Conservation (phyloP, 225 moss, liverwort and hornwort genomes). For the Asterella californica region DNA sequence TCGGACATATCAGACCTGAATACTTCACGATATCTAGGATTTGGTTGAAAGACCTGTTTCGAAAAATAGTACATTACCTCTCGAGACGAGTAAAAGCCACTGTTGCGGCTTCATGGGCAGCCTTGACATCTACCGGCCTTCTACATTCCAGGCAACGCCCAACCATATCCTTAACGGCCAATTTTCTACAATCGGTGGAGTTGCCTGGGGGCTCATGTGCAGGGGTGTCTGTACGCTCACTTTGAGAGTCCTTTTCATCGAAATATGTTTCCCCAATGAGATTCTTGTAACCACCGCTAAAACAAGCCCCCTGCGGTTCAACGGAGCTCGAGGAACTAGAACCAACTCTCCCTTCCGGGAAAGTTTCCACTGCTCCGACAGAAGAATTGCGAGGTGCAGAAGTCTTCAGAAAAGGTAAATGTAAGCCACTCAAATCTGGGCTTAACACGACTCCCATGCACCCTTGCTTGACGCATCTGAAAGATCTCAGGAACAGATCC, state of each 20-base stretch:
- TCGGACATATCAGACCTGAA: no score
- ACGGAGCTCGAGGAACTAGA: neutral
- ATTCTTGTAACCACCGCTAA: neutral
- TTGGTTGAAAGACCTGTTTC: neutral
- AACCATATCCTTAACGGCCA: slow-evolving; percentile 8
- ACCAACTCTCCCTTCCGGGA: neutral
- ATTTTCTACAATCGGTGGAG: neutral
- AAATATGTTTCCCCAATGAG: neutral
- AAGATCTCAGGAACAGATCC: slow-evolving; percentile 32
- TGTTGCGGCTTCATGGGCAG: slow-evolving; percentile 16
- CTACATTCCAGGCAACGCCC: slow-evolving; percentile 34
- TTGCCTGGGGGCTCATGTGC: neutral
- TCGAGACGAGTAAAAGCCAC: slow-evolving; percentile 23
- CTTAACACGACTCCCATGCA: slow-evolving; percentile 38
- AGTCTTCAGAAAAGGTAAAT: neutral
- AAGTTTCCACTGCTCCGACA: neutral
- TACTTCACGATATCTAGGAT: no score
- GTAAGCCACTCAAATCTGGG: slow-evolving; percentile 20
- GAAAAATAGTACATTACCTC: slow-evolving; percentile 11
- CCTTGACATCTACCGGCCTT: slow-evolving; percentile 21
- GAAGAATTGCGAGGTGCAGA: neutral
- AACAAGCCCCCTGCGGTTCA: neutral
- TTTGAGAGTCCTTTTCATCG: neutral
- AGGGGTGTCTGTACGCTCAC: neutral
- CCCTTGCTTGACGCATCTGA: slow-evolving; percentile 27